These are phyloP conservation scores for Acidiella bohemica DNA, from an alignment of 495 filamentous ascomycete genomes.

Conservation along the genomic window DNA sequence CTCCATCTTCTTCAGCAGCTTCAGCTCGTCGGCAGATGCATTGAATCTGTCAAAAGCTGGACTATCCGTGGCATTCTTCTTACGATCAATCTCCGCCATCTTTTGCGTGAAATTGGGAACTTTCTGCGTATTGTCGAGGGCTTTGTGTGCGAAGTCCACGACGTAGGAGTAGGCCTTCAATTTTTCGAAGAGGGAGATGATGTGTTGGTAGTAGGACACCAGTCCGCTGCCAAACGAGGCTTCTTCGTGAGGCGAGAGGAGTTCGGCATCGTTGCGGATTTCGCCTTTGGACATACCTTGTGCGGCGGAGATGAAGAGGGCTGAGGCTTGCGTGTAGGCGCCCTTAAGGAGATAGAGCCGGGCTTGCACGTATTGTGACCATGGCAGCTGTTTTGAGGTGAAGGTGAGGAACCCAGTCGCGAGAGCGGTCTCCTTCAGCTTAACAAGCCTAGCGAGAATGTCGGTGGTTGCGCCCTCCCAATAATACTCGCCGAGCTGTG, in stretches of 20 bases:
- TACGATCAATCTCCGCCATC: slow-evolving; percentile 9
- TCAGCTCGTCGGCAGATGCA: slow-evolving; percentile 2
- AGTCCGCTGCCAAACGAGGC: slow-evolving; percentile 63
- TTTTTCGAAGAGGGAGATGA: slow-evolving; percentile 68
- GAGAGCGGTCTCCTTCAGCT: slow-evolving; percentile 22
- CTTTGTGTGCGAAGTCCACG: slow-evolving; percentile 68
- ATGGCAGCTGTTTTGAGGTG: slow-evolving; percentile 47
- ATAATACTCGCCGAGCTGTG: slow-evolving; percentile 6
- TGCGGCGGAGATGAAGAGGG: slow-evolving; percentile 69
- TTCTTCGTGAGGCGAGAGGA: slow-evolving; percentile 59
- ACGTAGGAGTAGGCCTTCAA: slow-evolving; percentile 56
- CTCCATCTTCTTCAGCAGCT: slow-evolving; percentile 8
- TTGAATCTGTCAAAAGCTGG: slow-evolving; percentile 2
- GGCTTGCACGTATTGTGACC: slow-evolving; percentile 77
- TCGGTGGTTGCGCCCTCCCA: slow-evolving; percentile 37
- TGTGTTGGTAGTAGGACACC: slow-evolving; percentile 67
- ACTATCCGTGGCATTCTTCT: slow-evolving; percentile 10
- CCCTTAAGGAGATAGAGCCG: slow-evolving; percentile 61
- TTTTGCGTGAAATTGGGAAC: slow-evolving; percentile 2
- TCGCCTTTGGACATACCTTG: slow-evolving; percentile 42
- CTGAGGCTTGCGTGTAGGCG: slow-evolving; percentile 56
- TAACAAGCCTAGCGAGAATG: slow-evolving; percentile 42
- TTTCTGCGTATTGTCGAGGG: slow-evolving; percentile 39
- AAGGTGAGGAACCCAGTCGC: slow-evolving; percentile 42
- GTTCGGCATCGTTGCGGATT: slow-evolving; percentile 36